Base-by-base conservation (phyloP, 345 rosid genomes). In the Eucalyptus coolabah region DNA sequence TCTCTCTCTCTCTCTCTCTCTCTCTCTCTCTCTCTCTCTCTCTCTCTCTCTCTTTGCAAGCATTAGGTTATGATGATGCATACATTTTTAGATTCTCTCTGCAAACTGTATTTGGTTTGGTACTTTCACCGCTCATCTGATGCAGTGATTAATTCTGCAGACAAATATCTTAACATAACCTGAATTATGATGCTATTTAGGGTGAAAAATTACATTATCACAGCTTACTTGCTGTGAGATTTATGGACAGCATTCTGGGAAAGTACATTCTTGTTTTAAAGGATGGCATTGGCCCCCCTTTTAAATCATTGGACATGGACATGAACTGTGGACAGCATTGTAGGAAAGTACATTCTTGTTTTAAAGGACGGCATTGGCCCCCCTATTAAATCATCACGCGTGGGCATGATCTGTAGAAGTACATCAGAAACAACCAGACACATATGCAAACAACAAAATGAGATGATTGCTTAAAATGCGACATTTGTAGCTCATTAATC, bases 401-500 rank as follows among this genome's bases (percentile, higher is more conserved):
- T 65, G 77, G 77, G 18, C 11, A 65, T 15, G 42, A 77, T 40
- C 47, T 77, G 15, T 37, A 77, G 85, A 77, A 77, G 45, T 77
- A 37, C 30, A 77, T 77, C 85, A 77, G 85, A 77, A 77, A 77
- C 47, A 77, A 77, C 47, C 47, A 77, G 28, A 40, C 47, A n/a
- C n/a, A 6, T 37, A 10, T 37, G 21, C 47, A 77, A 40, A 77
- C 85, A 77, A 77, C 85, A 40, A 77, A 77, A 77, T 77, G 47
- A 23, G 47, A 77, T 21, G 47, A 21, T 42, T 77, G 85, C 47
- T n/a, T 65, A 7, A n/a, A 77, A 21, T 77, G 85, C 6, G 47
- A 21, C 28, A 21, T 56, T 26, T 92, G 92, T 93, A 96, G 99
- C 96, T 97, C 28, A 96, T 98, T 42, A 96, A 97, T 89, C 97